Evolutionary conservation across 768 basidiomycete species (phyloP).

Genomic region (Boletus tomentosulus): DNA sequence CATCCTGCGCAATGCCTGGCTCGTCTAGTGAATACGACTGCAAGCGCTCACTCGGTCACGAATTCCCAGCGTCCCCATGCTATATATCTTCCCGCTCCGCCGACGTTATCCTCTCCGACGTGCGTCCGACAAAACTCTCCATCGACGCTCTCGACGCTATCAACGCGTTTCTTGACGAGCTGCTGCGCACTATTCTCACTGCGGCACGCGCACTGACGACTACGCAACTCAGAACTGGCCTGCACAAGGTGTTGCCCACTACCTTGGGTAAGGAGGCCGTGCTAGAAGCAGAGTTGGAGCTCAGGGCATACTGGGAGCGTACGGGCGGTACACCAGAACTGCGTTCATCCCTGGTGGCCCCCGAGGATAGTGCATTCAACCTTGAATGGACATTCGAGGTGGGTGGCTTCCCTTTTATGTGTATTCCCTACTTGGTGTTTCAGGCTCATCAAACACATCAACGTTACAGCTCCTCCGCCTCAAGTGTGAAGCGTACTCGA

Average conservation of each 20-base stretch:
- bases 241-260: constrained; percentile 72
- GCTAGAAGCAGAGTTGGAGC: constrained; percentile 88
- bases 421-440: neutral
- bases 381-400: constrained; percentile 78
- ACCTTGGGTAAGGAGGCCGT: constrained; percentile 87
- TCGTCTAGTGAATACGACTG: constrained; percentile 17
- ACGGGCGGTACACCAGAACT: constrained; percentile 40
- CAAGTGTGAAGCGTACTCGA: constrained; percentile 88
- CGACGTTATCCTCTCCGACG: constrained; percentile 88
- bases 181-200: constrained; percentile 68
- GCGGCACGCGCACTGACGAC: constrained; percentile 67
- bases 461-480: constrained; percentile 61
- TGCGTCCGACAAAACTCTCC: constrained; percentile 85
- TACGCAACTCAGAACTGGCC: constrained; percentile 65
- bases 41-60: constrained; percentile 10
- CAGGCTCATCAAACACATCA: constrained; percentile 8
- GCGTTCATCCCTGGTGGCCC: constrained; percentile 25
- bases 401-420: neutral
- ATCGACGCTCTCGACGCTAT: constrained; percentile 71
- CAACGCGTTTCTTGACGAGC: constrained; percentile 82
- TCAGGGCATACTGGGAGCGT: constrained; percentile 85
- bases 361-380: constrained; percentile 60
- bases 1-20: constrained; percentile 40
- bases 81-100: constrained; percentile 85
- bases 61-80: constrained; percentile 44